A percentile compares a stretch with the other conserved stretches of the same genome.
Conservation (phyloP, 2,329 filamentous ascomycete species). For the Colletotrichum lindemuthianum region DNA sequence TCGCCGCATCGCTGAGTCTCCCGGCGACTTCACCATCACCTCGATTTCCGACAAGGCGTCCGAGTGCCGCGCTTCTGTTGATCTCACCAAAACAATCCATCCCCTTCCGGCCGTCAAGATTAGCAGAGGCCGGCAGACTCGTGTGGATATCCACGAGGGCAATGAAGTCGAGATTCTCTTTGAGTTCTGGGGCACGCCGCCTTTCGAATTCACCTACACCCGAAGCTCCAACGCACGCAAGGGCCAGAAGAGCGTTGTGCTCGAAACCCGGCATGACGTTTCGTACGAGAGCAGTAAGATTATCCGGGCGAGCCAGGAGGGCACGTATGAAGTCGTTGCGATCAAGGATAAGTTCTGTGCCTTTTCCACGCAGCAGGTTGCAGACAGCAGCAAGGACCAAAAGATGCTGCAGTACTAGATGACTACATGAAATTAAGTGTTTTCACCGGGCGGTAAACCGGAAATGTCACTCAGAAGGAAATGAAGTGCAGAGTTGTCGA, state of each 20-base stretch:
- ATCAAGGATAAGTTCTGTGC: slow-evolving; percentile 95
- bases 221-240: slow-evolving; percentile 86
- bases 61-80: slow-evolving; percentile 83
- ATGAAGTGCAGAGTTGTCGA: no score
- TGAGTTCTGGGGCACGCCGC: slow-evolving; percentile 93
- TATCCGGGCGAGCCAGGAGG: slow-evolving; percentile 89
- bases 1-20: slow-evolving; percentile 90
- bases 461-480: not conserved
- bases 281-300: slow-evolving; percentile 84
- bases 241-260: slow-evolving; percentile 79
- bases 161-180: slow-evolving; percentile 93
- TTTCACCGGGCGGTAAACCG: not conserved
- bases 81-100: slow-evolving; percentile 86
- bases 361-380: slow-evolving; percentile 77
- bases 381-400: slow-evolving; percentile 56
- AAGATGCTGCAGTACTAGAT: slow-evolving; percentile 42
- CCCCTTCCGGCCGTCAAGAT: slow-evolving; percentile 92
- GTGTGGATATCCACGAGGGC: slow-evolving; percentile 96
- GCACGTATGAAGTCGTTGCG: slow-evolving; percentile 95
- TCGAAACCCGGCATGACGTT: slow-evolving; percentile 91
- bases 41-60: slow-evolving; percentile 88
- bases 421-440: slow-evolving; percentile 13
- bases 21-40: slow-evolving; percentile 88
- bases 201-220: slow-evolving; percentile 98
- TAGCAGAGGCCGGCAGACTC: slow-evolving; percentile 81